A percentile compares a stretch with the other conserved stretches of the same genome.
Evolutionary conservation across 345 rosid species (phyloP).

Genomic region (Jatropha curcas): DNA sequence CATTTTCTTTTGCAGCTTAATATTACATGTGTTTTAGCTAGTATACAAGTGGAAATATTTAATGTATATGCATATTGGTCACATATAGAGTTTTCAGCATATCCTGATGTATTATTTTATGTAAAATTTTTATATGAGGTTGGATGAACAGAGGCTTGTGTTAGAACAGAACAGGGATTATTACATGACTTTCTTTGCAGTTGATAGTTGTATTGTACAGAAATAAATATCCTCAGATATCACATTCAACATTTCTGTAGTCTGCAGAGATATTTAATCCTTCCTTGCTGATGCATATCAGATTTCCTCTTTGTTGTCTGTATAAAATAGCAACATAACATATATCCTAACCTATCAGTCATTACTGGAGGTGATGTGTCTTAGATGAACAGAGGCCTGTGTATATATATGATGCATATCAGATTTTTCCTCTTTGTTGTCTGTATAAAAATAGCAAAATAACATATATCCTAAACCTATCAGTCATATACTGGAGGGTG

Average conservation of each 20-base stretch:
- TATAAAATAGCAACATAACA: no score
- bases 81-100: not conserved
- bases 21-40: not conserved
- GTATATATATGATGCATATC: no score
- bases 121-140: not conserved
- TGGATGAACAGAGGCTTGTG: not conserved
- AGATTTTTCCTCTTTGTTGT: no score
- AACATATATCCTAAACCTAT: no score
- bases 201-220: not conserved
- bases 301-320: no score
- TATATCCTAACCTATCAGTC: no score
- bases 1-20: not conserved
- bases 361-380: no score
- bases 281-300: no score
- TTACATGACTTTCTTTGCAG: not conserved
- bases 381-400: no score
- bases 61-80: conserved; percentile 1
- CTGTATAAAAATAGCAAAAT: no score
- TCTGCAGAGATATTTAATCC: no score
- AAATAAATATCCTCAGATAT: not conserved
- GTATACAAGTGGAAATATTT: not conserved
- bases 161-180: not conserved
- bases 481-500: no score
- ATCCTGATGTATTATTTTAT: not conserved
- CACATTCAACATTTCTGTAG: not conserved